Base-by-base conservation (phyloP, 2,329 filamentous ascomycete genomes). In the Gaeumannomyces tritici region DNA sequence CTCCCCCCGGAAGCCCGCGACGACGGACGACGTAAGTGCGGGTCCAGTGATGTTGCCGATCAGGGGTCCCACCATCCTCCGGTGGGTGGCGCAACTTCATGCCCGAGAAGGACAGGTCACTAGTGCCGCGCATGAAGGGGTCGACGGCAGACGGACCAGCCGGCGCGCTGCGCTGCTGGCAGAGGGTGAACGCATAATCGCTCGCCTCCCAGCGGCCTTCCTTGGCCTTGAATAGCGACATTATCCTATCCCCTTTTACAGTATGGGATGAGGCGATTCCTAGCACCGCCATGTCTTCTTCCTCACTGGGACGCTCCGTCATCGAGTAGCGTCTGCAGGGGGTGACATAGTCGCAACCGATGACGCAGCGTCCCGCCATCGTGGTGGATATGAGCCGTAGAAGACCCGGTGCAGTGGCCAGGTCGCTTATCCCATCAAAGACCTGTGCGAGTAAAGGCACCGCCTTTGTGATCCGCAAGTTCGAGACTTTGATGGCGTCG, bases 261-360 rank as follows among this genome's bases (percentile, higher is more conserved):
- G n/a, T 27, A 6, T 55, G 54, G n/a, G 54, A 8, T 18, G 54
- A 24, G n/a, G n/a, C n/a, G 12, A 55, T 55, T n/a, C 54, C 54
- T 9, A 55, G 54, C 13, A 55, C 54, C n/a, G 13, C n/a, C n/a
- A 55, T 24, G 4, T n/a, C n/a, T n/a, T n/a, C n/a, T n/a, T n/a
- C 4, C n/a, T 18, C 1, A 8, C 12, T 18, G n/a, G 1, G 1
- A 1, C 15, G n/a, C 1, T 4, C 54, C 8, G n/a, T 3, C 7
- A 11, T 4, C 26, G 18, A 18, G 26, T 55, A 24, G n/a, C 9
- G 1, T n/a, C 26, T n/a, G n/a, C 5, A 15, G n/a, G n/a, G 15
- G 13, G 4, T 42, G 35, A 42, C 26, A n/a, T 55, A 55, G 54
- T 26, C 54, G n/a, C 54, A 55, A 11, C n/a, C 5, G n/a, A 55